Base-by-base conservation (phyloP, 331 rosid species). In the Rosa hybrid region DNA sequence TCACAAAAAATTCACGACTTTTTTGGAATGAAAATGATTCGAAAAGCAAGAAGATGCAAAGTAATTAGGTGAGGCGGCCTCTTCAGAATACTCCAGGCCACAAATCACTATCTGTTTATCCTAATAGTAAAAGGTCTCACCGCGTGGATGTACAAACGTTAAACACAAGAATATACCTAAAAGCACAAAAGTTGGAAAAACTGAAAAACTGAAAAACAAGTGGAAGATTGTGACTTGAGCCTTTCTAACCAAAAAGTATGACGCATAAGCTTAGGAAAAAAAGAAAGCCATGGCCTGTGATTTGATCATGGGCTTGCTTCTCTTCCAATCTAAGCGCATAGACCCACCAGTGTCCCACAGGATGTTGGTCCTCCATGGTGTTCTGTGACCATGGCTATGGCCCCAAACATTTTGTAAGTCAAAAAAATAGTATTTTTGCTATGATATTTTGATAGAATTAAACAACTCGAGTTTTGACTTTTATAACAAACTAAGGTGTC, bases 101-200 rank as follows among this genome's bases (percentile, higher is more conserved):
- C 42, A 72, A 27, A 67, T 78, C 60, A 70, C 72, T 51, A 68
- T 78, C 75, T 76, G 21, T 21, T 75, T 39, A 62, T 78, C 44
- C 20, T 67, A 70, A 68, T 56, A 44, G 45, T 11, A 45, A 53
- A 74, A 50, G 42, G 85, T 78, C 86, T 30, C 79, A 68, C 23
- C 82, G 68, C 81, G 72, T 77, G 72, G 77, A 77, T 77, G 78
- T 34, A 34, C 53, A 63, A 54, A 81, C 62, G 59, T 78, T 72
- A 10, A 62, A 62, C 74, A 23, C 75, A 46, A 78, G 45, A 78
- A 45, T 34, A 81, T 21, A 39, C 34, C n/a, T 62, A 12, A 71
- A 83, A 50, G 77, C 71, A 50, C 14, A 56, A 69, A 84, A 10
- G 79, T 62, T 59, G 70, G 49, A 60, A 77, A 72, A 34, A 10